These are phyloP conservation scores for Paraphoma chrysanthemicola DNA, from an alignment of 2,329 filamentous ascomycete genomes.

Conservation along the genomic window DNA sequence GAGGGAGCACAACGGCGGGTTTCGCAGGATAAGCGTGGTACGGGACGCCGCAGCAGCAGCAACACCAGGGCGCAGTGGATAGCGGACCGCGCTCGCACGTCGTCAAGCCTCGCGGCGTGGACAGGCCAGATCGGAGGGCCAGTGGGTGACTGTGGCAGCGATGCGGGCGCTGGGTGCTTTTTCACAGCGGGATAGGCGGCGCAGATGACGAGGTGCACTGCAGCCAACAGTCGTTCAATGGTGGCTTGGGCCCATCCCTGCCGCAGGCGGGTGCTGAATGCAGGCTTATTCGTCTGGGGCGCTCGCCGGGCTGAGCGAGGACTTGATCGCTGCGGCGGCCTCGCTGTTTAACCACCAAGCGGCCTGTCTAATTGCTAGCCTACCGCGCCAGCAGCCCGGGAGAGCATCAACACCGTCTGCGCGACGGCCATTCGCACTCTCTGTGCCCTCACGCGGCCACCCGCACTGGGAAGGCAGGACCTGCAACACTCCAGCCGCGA, in stretches of 20 bases:
- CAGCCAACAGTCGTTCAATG: constrained; percentile 31
- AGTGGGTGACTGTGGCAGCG: not conserved
- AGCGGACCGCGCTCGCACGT: constrained; percentile 14
- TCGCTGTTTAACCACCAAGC: no score
- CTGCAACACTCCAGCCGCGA: not conserved
- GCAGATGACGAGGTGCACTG: constrained; percentile 31
- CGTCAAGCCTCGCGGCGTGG: constrained; percentile 3
- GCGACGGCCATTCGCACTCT: not conserved
- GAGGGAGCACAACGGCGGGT: constrained; percentile 14
- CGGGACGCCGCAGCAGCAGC: no score
- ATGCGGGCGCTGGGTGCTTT: not conserved
- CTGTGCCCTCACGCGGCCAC: not conserved
- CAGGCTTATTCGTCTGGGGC: constrained; percentile 12
- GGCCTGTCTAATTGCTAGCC: not conserved
- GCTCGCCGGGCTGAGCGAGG: not conserved
- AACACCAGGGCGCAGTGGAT: constrained; percentile 13
- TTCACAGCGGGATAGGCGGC: constrained; percentile 10
- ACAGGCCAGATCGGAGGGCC: not conserved
- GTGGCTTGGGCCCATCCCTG: constrained; percentile 39
- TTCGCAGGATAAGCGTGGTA: constrained; percentile 19
- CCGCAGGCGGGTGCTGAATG: constrained; percentile 6
- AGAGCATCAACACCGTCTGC: not conserved
- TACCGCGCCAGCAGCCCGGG: not conserved
- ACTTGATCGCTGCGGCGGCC: not conserved
- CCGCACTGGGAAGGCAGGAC: not conserved